phyloP scores from a whole-genome alignment of 1,139 yeast species.

The Zygoascus sp. region DNA sequence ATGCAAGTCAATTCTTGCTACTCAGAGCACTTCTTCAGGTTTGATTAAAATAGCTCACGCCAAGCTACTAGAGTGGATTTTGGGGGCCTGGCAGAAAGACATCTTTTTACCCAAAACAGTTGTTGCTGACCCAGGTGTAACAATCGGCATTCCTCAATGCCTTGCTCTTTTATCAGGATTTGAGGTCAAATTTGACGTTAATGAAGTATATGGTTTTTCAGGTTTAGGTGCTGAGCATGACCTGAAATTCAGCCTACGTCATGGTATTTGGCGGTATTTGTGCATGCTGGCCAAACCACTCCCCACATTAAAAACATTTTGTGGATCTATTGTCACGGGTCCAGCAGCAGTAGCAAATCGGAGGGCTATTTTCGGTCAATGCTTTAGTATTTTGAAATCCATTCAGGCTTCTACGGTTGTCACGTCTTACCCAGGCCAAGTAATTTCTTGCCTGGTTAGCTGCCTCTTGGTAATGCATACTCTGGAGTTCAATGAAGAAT shows the following conservation, averaged over 20 bases:
- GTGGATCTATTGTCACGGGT: neutral
- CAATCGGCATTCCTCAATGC: conserved; percentile 3
- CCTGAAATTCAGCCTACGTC: neutral
- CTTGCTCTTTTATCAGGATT: conserved; percentile 6
- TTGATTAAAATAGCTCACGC: conserved; percentile 6
- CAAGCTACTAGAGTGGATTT: conserved; percentile 14
- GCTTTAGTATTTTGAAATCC: neutral
- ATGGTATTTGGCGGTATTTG: conserved; percentile 3
- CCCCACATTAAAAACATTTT: neutral
- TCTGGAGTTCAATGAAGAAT: neutral
- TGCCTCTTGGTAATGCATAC: conserved; percentile 2
- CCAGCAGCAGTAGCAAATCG: neutral
- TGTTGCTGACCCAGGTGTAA: neutral
- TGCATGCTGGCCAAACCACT: neutral
- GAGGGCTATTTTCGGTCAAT: neutral
- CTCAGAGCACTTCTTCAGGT: conserved; percentile 1
- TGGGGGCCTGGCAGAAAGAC: conserved; percentile 9
- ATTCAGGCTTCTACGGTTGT: neutral
- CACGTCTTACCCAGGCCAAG: neutral
- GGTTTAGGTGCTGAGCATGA: conserved; percentile 4
- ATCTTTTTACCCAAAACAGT: neutral
- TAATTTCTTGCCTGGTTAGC: neutral
- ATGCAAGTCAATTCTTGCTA: conserved; percentile 8
- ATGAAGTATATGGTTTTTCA: neutral
- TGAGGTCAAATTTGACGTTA: neutral